Evolutionary conservation across 2,329 filamentous ascomycete species (phyloP).

Genomic region (Fusarium fracticaudum): DNA sequence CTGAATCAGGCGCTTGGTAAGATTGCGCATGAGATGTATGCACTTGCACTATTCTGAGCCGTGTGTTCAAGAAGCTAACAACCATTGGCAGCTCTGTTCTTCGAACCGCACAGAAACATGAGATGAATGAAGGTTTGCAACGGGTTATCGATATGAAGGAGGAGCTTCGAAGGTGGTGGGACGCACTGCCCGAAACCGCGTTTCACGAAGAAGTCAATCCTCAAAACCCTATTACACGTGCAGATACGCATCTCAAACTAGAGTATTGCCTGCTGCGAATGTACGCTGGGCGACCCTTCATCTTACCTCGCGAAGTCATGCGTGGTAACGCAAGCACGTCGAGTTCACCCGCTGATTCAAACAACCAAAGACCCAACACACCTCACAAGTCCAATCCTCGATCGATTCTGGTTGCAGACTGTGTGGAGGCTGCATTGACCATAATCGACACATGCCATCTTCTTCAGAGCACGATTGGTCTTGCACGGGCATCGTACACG

Average conservation of each 20-base stretch:
- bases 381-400: conserved; percentile 46
- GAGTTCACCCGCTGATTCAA: conserved; percentile 45
- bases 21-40: conserved; percentile 53
- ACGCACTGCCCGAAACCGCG: conserved; percentile 46
- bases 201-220: conserved; percentile 53
- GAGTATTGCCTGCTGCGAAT: conserved; percentile 64
- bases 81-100: conserved; percentile 45
- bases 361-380: conserved; percentile 41
- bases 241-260: conserved; percentile 61
- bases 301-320: conserved; percentile 51
- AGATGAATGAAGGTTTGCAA: conserved; percentile 46
- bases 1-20: conserved; percentile 49
- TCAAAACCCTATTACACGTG: conserved; percentile 53
- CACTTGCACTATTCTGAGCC: background rate
- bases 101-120: conserved; percentile 46
- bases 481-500: conserved; percentile 64
- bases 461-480: conserved; percentile 60
- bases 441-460: conserved; percentile 61
- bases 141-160: conserved; percentile 50
- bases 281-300: conserved; percentile 63
- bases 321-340: conserved; percentile 43
- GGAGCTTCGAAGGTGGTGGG: conserved; percentile 52
- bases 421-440: conserved; percentile 61
- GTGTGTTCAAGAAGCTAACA: conserved; percentile 7
- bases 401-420: conserved; percentile 58